Conservation (phyloP, 1,139 yeast species). For the Debaryomyces subglobosus region DNA sequence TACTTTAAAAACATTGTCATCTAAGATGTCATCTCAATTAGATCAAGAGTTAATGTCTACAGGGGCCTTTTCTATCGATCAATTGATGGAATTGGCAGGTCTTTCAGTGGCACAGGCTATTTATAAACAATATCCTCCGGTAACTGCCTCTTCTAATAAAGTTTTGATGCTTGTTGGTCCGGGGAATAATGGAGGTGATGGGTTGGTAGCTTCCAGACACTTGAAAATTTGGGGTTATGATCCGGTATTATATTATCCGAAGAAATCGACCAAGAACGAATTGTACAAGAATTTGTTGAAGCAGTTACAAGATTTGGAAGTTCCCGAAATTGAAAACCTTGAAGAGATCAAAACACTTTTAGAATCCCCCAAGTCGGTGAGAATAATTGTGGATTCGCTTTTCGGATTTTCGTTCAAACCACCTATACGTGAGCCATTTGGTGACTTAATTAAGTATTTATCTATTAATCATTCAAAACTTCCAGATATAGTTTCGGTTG, state of each 20-base stretch:
- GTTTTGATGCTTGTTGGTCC: slow-evolving; percentile 86
- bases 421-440: slow-evolving; percentile 83
- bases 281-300: slow-evolving; percentile 51
- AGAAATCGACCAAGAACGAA: slow-evolving; percentile 47
- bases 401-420: slow-evolving; percentile 95
- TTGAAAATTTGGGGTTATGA: slow-evolving; percentile 72
- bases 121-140: slow-evolving; percentile 58
- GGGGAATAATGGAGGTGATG: slow-evolving; percentile 97
- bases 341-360: slow-evolving; percentile 38
- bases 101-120: slow-evolving; percentile 90
- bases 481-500: slow-evolving; percentile 76
- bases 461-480: slow-evolving; percentile 30
- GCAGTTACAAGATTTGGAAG: slow-evolving; percentile 61
- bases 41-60: slow-evolving; percentile 88
- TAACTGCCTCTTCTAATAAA: slow-evolving; percentile 22
- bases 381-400: slow-evolving; percentile 71
- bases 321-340: slow-evolving; percentile 45
- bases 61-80: slow-evolving; percentile 85
- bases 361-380: slow-evolving; percentile 15
- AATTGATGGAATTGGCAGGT: slow-evolving; percentile 96
- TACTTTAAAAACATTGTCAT: slow-evolving; percentile 46
- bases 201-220: slow-evolving; percentile 93
- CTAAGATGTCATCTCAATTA: slow-evolving; percentile 74
- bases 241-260: slow-evolving; percentile 74
- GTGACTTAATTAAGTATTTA: slow-evolving; percentile 55